phyloP scores from a whole-genome alignment of 2,329 filamentous ascomycete species.

The Arthroderma uncinatum region DNA sequence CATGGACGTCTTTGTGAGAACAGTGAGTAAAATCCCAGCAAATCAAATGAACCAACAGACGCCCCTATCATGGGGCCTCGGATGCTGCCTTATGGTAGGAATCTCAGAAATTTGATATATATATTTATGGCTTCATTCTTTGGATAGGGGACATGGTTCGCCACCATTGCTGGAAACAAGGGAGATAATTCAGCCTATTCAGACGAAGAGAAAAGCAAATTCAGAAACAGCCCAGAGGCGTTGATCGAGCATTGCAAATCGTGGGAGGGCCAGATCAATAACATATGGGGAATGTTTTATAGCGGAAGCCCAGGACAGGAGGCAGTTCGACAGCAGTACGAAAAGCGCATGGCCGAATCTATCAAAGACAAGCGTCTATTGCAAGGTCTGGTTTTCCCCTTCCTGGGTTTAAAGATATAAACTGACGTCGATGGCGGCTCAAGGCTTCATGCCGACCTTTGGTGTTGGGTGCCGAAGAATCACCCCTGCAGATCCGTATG shows the following conservation, averaged over 20 bases:
- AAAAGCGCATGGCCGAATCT: constrained; percentile 38
- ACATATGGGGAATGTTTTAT: constrained; percentile 39
- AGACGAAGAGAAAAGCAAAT: constrained; percentile 11
- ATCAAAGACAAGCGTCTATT: constrained; percentile 43
- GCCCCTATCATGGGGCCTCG: no score
- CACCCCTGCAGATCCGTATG: constrained; percentile 43
- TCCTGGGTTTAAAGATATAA: background rate
- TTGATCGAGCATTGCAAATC: constrained; percentile 37
- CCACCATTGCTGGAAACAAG: constrained; percentile 37
- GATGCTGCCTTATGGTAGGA: background rate
- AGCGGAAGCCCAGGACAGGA: constrained; percentile 33
- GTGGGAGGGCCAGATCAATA: constrained; percentile 40
- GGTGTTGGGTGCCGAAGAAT: constrained; percentile 37
- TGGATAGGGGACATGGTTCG: constrained; percentile 21
- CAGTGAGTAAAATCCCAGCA: constrained; percentile 6
- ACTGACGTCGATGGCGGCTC: no score
- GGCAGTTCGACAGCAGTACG: constrained; percentile 29
- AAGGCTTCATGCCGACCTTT: constrained; percentile 19
- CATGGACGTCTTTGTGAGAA: constrained; percentile 30
- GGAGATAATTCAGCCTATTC: constrained; percentile 33
- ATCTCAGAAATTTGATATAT: no score
- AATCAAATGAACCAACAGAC: no score
- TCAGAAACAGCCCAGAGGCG: constrained; percentile 13
- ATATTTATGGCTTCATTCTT: background rate
- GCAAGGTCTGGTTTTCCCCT: constrained; percentile 24